Conservation (phyloP, 2,329 filamentous ascomycete genomes). For the Trichophyton simii region DNA sequence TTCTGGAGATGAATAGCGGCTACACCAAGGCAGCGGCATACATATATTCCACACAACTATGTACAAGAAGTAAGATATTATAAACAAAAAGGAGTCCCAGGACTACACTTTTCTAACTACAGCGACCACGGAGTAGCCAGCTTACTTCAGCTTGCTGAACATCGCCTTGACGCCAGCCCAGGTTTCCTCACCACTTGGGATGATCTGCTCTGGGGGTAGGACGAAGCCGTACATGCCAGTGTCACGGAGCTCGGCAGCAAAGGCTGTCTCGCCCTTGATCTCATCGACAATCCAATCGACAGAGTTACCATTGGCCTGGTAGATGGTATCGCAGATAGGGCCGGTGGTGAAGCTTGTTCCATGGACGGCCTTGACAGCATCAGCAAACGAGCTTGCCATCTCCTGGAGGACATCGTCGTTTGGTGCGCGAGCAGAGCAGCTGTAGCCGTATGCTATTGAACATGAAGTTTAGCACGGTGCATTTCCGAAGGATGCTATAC, state of each 20-base stretch:
- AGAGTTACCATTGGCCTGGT: slow-evolving; percentile 35
- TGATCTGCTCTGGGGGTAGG: slow-evolving; percentile 38
- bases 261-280: slow-evolving; percentile 32
- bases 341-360: slow-evolving; percentile 32
- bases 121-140: background rate
- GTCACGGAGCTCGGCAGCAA: slow-evolving; percentile 41
- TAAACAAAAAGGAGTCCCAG: background rate
- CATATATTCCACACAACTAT: background rate
- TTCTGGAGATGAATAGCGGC: too few relatives aligned
- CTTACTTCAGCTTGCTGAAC: slow-evolving; percentile 4
- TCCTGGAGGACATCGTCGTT: slow-evolving; percentile 39
- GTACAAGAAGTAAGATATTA: background rate
- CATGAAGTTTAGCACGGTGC: background rate
- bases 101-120: background rate
- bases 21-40: background rate
- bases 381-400: slow-evolving; percentile 38
- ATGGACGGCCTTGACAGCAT: slow-evolving; percentile 45
- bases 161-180: slow-evolving; percentile 29
- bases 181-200: slow-evolving; percentile 36
- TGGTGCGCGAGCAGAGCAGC: slow-evolving; percentile 37
- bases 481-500: background rate
- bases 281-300: slow-evolving; percentile 38
- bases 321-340: slow-evolving; percentile 49
- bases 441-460: slow-evolving; percentile 44
- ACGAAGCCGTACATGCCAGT: slow-evolving; percentile 39